Evolutionary conservation across 768 basidiomycete genomes (phyloP).

Genomic region (Xerocomus brunneocitrinus): DNA sequence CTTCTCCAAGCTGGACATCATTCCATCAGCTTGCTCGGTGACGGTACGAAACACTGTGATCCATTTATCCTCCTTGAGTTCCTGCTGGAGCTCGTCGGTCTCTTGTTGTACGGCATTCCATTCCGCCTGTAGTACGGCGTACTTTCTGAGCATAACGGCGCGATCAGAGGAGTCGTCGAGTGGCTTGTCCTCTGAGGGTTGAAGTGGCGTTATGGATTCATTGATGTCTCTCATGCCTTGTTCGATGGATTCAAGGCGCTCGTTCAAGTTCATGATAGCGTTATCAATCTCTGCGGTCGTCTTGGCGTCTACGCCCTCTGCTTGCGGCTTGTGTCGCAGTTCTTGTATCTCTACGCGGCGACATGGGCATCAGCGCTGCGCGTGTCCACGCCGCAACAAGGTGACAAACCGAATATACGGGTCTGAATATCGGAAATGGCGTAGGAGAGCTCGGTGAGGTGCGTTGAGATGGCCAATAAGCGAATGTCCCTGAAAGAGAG

Average conservation of each 20-base stretch:
- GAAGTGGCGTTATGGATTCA: slow-evolving; percentile 59
- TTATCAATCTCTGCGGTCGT: slow-evolving; percentile 75
- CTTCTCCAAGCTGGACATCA: slow-evolving; percentile 96
- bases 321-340: slow-evolving; percentile 80
- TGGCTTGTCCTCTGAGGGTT: slow-evolving; percentile 45
- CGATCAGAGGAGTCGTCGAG: slow-evolving; percentile 39
- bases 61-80: slow-evolving; percentile 97
- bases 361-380: slow-evolving; percentile 10
- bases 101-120: slow-evolving; percentile 82
- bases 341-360: slow-evolving; percentile 76
- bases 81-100: slow-evolving; percentile 78
- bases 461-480: slow-evolving; percentile 72
- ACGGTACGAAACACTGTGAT: slow-evolving; percentile 91
- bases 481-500: slow-evolving; percentile 59
- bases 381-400: slow-evolving; percentile 1
- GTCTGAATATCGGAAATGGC: slow-evolving; percentile 87
- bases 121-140: slow-evolving; percentile 64
- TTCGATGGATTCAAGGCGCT: slow-evolving; percentile 68
- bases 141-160: slow-evolving; percentile 60
- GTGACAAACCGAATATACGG: slow-evolving; percentile 72
- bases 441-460: slow-evolving; percentile 84
- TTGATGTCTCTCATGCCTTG: slow-evolving; percentile 67
- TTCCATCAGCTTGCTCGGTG: slow-evolving; percentile 91
- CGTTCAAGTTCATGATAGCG: slow-evolving; percentile 74
- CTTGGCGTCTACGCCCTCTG: slow-evolving; percentile 45